A percentile compares a stretch with the other conserved stretches of the same genome.
These are phyloP conservation scores for Plasmodium gaboni DNA, from an alignment of 169 alveolate species.

Conservation along the genomic window DNA sequence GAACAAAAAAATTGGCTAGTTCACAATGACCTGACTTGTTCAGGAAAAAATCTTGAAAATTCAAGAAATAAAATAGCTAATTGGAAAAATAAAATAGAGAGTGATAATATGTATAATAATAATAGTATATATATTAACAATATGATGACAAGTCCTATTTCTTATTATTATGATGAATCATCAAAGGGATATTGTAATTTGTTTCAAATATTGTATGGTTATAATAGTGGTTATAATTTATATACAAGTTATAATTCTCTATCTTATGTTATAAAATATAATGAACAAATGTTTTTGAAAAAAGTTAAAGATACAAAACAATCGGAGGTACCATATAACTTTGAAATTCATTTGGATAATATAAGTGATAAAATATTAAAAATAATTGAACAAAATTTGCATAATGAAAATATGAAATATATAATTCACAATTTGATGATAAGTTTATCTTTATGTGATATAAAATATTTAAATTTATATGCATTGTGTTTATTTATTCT, in stretches of 20 bases:
- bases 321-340: not conserved
- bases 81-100: not conserved
- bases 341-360: constrained; percentile 12
- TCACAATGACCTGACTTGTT: too few relatives aligned
- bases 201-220: not conserved
- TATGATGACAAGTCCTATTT: too few relatives aligned
- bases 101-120: not conserved
- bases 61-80: not conserved
- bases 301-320: not conserved
- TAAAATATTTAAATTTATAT: constrained; percentile 23
- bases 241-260: too few relatives aligned
- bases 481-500: constrained; percentile 11
- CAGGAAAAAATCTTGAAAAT: not conserved
- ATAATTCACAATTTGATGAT: constrained; percentile 41
- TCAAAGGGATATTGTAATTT: not conserved
- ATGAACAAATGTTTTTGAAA: too few relatives aligned
- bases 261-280: not conserved
- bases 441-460: constrained; percentile 6
- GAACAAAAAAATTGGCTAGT: not conserved
- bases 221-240: not conserved
- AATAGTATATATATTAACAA: not conserved
- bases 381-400: constrained; percentile 36
- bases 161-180: not conserved
- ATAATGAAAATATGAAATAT: constrained; percentile 12
- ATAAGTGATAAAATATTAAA: constrained; percentile 22